Base-by-base conservation (phyloP, 257 asterid species). In the Voacanga thouarsii region DNA sequence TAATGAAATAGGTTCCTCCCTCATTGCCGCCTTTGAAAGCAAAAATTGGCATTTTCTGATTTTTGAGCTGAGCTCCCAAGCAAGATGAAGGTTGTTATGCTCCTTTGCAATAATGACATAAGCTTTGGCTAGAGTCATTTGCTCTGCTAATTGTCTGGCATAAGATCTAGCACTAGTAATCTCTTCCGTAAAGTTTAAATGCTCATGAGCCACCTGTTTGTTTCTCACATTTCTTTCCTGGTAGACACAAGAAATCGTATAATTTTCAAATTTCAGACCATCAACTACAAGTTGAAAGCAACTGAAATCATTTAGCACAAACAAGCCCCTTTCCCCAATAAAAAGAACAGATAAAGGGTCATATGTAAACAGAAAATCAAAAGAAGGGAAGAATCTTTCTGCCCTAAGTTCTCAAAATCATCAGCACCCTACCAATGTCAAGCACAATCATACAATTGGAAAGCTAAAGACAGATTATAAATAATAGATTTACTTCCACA, bases 41-140 rank as follows among this genome's bases (percentile, higher is more conserved):
- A 93, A 84, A 80, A 82, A 76, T 74, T 91, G 98, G 86, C 96
- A 88, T 68, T 85, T 89, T 87, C 96, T 87, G 55, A 93, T 90
- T 80, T 86, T 88, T 28, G 94, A 85, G 84, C 96, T 91, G 43
- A 93, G 92, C 86, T 90, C 89, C 94, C 97, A 88, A 6, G 98
- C 98, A 80, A 93, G 97, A 81, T 87, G 92, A 85, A 93, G 96
- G 82, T 91, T 88, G 66, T 86, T 87, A 70, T 90, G 96, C 85
- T 91, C 96, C 83, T 93, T 92, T 80, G 97, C 96, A 56, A 93
- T 92, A 44, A 93, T 85, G 66, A 90, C 88, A 49, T 93, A 93
- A 45, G 98, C 97, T 88, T 93, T 93, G 80, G 98, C 97, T 65
- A 93, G 95, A 76, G 90, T 90, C 90, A 92, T 89, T 80, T 93